Conservation (phyloP, 306 rosid species). For the Prunus armeniaca region DNA sequence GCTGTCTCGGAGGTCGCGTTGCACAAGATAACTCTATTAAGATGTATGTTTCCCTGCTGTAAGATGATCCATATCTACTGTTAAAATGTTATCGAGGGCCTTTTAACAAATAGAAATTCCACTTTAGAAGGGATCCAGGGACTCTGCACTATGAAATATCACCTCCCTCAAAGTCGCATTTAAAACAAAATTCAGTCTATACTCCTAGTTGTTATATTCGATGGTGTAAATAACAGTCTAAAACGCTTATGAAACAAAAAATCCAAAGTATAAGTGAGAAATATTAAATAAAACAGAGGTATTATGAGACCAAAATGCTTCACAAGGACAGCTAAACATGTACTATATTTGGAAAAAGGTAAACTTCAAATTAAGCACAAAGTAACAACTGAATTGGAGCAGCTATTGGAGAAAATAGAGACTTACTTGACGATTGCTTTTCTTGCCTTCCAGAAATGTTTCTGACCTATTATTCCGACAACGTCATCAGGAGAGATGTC, state of each 20-base stretch:
- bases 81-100: conserved; percentile 52
- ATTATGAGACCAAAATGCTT: conserved; percentile 8
- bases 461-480: conserved; percentile 81
- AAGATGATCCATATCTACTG: conserved; percentile 60
- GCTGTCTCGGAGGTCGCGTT: conserved; percentile 65
- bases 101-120: conserved; percentile 33
- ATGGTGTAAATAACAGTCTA: conserved; percentile 19
- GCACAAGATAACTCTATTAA: conserved; percentile 51
- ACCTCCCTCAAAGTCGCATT: conserved; percentile 32
- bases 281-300: conserved; percentile 4
- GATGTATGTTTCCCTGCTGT: conserved; percentile 57
- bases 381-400: conserved; percentile 2
- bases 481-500: conserved; percentile 84
- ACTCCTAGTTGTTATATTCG: conserved; percentile 20
- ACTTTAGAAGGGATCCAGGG: conserved; percentile 48
- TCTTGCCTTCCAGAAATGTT: conserved; percentile 97
- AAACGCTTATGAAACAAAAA: background rate
- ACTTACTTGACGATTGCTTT: conserved; percentile 85
- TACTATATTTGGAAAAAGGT: background rate
- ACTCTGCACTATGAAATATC: conserved; percentile 33
- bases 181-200: conserved; percentile 20
- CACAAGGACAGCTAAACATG: background rate
- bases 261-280: background rate
- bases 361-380: conserved; percentile 4
- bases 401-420: background rate